Evolutionary conservation across 2,329 filamentous ascomycete species (phyloP).

Genomic region (Nannizzia gypsea): DNA sequence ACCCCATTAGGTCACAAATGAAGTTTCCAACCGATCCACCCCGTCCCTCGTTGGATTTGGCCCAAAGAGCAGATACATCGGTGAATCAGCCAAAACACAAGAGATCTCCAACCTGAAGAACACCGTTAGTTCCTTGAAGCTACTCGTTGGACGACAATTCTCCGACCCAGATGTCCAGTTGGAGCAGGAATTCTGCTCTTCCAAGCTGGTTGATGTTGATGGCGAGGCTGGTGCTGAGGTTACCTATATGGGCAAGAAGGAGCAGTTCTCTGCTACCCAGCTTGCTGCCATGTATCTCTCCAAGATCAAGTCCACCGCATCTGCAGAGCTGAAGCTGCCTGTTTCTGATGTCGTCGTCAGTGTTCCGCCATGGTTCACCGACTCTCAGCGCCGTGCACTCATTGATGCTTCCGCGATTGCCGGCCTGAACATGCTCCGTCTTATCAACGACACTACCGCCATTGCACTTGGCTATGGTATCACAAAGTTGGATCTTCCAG

Average conservation of each 20-base stretch:
- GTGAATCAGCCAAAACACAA: slow-evolving; percentile 93
- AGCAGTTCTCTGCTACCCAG: slow-evolving; percentile 89
- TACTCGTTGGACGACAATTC: slow-evolving; percentile 75
- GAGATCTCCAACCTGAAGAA: slow-evolving; percentile 99
- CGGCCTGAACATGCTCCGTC: slow-evolving; percentile 77
- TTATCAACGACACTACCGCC: slow-evolving; percentile 97
- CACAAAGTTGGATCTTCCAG: slow-evolving; percentile 88
- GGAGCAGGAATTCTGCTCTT: slow-evolving; percentile 84
- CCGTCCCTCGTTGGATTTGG: slow-evolving; percentile 96
- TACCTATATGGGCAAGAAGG: slow-evolving; percentile 84
- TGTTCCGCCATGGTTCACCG: slow-evolving; percentile 94
- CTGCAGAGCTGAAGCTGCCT: slow-evolving; percentile 75
- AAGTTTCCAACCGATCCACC: slow-evolving; percentile 95
- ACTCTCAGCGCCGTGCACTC: slow-evolving; percentile 76
- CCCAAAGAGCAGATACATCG: slow-evolving; percentile 84
- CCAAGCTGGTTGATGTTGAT: slow-evolving; percentile 74
- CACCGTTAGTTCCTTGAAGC: slow-evolving; percentile 86
- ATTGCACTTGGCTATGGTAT: slow-evolving; percentile 94
- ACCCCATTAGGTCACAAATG: slow-evolving; percentile 72
- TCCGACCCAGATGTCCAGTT: slow-evolving; percentile 85
- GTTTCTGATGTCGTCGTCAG: slow-evolving; percentile 90
- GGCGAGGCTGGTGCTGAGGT: slow-evolving; percentile 94
- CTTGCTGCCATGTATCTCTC: slow-evolving; percentile 89
- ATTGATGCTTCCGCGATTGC: slow-evolving; percentile 89
- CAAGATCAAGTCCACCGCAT: slow-evolving; percentile 83